These are phyloP conservation scores for Hymenoscyphus linearis DNA, from an alignment of 2,329 filamentous ascomycete species.

Conservation along the genomic window DNA sequence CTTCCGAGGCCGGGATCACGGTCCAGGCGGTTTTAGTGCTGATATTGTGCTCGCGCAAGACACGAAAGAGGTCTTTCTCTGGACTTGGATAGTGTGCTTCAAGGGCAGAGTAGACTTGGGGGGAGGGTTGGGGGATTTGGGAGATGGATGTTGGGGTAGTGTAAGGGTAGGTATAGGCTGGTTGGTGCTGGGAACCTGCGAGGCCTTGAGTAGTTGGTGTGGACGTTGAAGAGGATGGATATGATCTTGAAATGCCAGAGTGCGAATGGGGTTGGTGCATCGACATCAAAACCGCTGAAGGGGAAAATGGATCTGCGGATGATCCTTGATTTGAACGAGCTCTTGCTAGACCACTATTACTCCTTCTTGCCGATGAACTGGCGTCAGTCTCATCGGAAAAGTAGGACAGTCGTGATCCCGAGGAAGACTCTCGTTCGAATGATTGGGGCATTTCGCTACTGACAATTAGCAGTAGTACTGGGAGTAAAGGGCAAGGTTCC, in stretches of 20 bases:
- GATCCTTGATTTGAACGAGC: slow-evolving; percentile 1
- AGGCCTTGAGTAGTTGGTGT: neutral
- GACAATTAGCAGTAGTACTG: neutral
- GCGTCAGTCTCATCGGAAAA: slow-evolving; percentile 11
- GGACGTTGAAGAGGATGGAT: neutral
- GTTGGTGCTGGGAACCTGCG: neutral
- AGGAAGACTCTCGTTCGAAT: slow-evolving; percentile 9
- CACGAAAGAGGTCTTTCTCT: slow-evolving; percentile 21
- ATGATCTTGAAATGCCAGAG: neutral
- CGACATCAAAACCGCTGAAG: slow-evolving; percentile 17
- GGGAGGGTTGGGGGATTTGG: neutral
- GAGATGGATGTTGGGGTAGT: neutral
- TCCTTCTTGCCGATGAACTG: neutral
- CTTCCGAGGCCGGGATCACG: slow-evolving; percentile 25
- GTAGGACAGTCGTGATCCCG: slow-evolving; percentile 14
- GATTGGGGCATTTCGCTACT: slow-evolving; percentile 20
- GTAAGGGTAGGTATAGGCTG: slow-evolving; percentile 7
- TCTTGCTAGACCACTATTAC: slow-evolving; percentile 1
- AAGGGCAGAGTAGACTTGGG: neutral
- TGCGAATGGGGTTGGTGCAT: slow-evolving; percentile 14
- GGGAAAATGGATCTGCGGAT: slow-evolving; percentile 16
- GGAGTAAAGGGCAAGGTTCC: neutral
- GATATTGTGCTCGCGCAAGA: slow-evolving; percentile 25
- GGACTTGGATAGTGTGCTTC: neutral
- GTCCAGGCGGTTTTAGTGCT: slow-evolving; percentile 28